Conservation (phyloP, 352 stramenopile species). For the Saprolegnia parasitica region DNA sequence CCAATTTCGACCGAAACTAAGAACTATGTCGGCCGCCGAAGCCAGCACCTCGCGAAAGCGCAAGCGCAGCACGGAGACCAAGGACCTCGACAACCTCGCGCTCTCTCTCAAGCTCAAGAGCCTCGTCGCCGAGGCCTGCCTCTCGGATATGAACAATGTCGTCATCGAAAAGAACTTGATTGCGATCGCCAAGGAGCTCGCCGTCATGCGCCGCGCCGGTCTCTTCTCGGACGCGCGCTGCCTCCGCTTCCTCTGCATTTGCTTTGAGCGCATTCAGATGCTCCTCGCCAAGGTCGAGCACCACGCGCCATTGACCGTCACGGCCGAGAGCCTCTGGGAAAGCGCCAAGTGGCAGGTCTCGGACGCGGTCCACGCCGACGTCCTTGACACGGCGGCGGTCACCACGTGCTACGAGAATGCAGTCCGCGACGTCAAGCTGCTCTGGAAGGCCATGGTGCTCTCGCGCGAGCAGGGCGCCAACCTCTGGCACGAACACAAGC, state of each 20-base stretch:
- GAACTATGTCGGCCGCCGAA: neutral
- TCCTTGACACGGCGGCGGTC: neutral
- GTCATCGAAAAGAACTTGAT: conserved; percentile 84
- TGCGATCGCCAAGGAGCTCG: conserved; percentile 73
- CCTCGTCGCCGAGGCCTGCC: conserved; percentile 74
- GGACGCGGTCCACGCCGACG: conserved; percentile 9
- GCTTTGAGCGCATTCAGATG: conserved; percentile 55
- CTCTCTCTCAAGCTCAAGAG: conserved; percentile 83
- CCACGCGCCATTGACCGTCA: conserved; percentile 6
- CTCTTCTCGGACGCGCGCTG: conserved; percentile 73
- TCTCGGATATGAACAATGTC: conserved; percentile 82
- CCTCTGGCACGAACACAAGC: conserved; percentile 84
- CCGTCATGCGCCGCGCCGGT: conserved; percentile 66
- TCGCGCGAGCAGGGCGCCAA: conserved; percentile 69
- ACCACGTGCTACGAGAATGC: conserved; percentile 25
- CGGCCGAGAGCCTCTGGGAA: conserved; percentile 20
- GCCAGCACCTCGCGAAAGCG: conserved; percentile 7
- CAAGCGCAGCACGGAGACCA: conserved; percentile 15
- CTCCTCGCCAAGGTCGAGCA: conserved; percentile 44
- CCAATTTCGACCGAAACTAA: neutral
- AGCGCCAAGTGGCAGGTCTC: conserved; percentile 28
- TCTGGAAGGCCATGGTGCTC: conserved; percentile 82
- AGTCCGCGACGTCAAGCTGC: conserved; percentile 57
- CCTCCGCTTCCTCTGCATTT: conserved; percentile 68
- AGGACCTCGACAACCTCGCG: conserved; percentile 61